Base-by-base conservation (phyloP, 345 rosid species). In the Murraya paniculata region DNA sequence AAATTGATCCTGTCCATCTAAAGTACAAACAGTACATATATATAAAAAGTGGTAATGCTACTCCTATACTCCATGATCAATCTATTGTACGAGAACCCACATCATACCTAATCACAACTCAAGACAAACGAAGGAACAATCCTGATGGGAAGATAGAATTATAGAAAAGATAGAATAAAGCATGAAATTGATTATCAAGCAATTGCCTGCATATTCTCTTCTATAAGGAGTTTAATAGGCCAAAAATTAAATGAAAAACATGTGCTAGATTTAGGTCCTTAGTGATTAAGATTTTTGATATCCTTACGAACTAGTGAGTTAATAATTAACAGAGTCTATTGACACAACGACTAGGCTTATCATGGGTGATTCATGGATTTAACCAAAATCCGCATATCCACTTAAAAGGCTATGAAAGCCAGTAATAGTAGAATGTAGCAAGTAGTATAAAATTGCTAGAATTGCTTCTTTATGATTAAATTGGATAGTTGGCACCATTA, bases 281-380 rank as follows among this genome's bases (percentile, higher is more conserved):
- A 56, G 74, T 57, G 41, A 56, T 76, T 28, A 22, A 57, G 75
- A 57, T 72, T 66, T 62, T 72, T 45, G 8, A 59, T 24, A 75
- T 64, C 61, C 71, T 36, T 38, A 6, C 7, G 64, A 64, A 73
- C 81, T 70, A 41, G 77, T 5, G 64, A 64, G 79, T 24, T 11
- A 59, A 71, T 68, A 73, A 56, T 27, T 16, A 41, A 45, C 36
- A 55, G 19, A 55, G 28, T 55, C 16, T 66, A 36, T 66, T 65
- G 2, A 28, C 22, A 16, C 5, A 38, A 25, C 1, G 11, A 24
- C 67, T 59, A 25, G 35, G 57, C 16, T 27, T 36, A 45, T 19
- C 11, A 11, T 38, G 66, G 10, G 25, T 70, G 39, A 30, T 48
- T 28, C 35, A 30, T 22, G 41, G 62, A 72, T 72, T 71, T 55